Evolutionary conservation across 345 rosid species (phyloP), one percentile per base, ranked within the genome.

Genomic region (Eucalyptus rudis): DNA sequence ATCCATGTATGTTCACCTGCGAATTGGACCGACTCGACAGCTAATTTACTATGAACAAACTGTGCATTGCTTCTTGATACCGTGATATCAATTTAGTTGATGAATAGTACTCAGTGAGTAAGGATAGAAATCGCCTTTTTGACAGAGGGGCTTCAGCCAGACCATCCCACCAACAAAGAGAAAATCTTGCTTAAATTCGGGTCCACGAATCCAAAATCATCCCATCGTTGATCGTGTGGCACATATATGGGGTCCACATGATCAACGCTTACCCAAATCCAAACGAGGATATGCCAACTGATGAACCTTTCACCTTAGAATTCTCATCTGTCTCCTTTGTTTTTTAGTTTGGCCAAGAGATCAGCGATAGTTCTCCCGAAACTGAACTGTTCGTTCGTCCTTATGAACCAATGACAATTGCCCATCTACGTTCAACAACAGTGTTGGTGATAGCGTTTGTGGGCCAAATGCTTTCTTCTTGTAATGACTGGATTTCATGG

Each of bases 1-100:
- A n/a, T n/a, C 0, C 76, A 64, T 0, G 17, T 64, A 64, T n/a
- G 71, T 64, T n/a, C 8, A 66, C 20, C 20, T 14, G 20, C 16
- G 10, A 64, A 31, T 16, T 13, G 36, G 76, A n/a, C 76, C 76
- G 16, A 64, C 1, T n/a, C 33, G 36, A 64, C 76, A 64, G 76
- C 76, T 64, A 29, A 14, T 4, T 64, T n/a, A 64, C 40, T 29
- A 27, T 62, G 33, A 62, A 29, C 71, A 14, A 29, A 29, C 33
- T 0, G 71, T 13, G 8, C 36, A 9, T 14, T 64, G 36, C 76
- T n/a, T 64, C 76, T 64, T n/a, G 76, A 64, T 16, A 64, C 76
- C 7, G 40, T 13, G 76, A 64, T 20, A 20, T 64, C 76, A 64
- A 64, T 31, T 64, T 64, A 64, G 33, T 52, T 52, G 58, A 52